Base-by-base conservation (phyloP, 2,329 filamentous ascomycete species). In the Pseudogymnoascus sp. region DNA sequence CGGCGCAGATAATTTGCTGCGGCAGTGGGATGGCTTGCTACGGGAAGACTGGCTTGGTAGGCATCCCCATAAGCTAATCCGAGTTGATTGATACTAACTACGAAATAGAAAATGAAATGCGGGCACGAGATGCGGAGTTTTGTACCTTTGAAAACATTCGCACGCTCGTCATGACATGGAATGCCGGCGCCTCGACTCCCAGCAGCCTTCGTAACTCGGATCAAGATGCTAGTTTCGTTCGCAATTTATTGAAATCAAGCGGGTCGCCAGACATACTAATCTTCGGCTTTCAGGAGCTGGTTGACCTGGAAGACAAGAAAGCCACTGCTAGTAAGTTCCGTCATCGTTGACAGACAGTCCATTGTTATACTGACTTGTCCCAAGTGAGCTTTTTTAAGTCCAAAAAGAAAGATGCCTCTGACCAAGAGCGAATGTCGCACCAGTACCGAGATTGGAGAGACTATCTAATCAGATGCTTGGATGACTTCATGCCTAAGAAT, bases 251-350 rank as follows among this genome's bases (percentile, higher is more conserved):
- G 26, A 84, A 88, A 67, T 84, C 84, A n/a, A 87, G 89, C 66
- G 84, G 88, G 40, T 86, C 89, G 6, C 91, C 95, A 0, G 95
- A 98, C 69, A 92, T 99, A 60, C 78, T 98, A 2, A 85, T 98
- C 0, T 99, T 99, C 79, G 93, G 93, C 1, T 99, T 99, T 75
- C 95, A 99, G 75, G 95, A 99, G 75, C 82, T 99, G n/a, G 95
- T 99, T 3, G 95, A 99, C 72, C 81, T 99, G 6, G 95, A 99
- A 74, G 91, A 99, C 77, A 98, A 98, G 78, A 96, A 93, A 68
- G 89, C 96, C 60, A 98, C 93, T 22, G 95, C 95, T n/a, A 97
- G 86, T 86, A 75, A 72, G 82, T 81, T 64, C 61, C 12, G 35
- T 35, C 50, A 31, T 14, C 28, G 16, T 12, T 19, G n/a, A 26